phyloP scores from a whole-genome alignment of 495 filamentous ascomycete genomes.

The Pyronema domesticum region DNA sequence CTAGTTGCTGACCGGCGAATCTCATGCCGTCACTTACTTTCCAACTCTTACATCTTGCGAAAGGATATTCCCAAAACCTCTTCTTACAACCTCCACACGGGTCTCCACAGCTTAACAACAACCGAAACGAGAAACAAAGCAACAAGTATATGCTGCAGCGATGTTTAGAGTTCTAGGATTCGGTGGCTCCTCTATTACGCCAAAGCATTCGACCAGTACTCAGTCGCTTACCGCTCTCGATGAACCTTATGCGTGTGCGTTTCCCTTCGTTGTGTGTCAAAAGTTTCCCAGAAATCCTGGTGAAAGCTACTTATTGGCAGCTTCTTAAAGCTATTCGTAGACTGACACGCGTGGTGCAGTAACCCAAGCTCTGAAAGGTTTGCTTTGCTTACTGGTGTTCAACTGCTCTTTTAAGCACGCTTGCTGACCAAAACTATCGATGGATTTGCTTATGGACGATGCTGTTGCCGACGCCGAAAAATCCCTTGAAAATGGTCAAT shows the following conservation, averaged over 20 bases:
- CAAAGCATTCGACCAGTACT: slow-evolving; percentile 26
- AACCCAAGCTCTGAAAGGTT: slow-evolving; percentile 46
- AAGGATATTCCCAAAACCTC: too few relatives aligned
- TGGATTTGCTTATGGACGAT: slow-evolving; percentile 68
- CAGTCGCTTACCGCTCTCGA: slow-evolving; percentile 41
- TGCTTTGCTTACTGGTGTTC: slow-evolving; percentile 3
- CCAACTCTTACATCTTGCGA: too few relatives aligned
- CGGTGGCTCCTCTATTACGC: neutral
- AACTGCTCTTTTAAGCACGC: neutral
- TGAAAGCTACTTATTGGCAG: neutral
- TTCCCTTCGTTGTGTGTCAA: neutral
- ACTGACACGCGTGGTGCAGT: slow-evolving; percentile 28
- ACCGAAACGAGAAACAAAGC: too few relatives aligned
- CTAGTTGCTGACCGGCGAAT: too few relatives aligned
- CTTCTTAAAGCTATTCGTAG: neutral
- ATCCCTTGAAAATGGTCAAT: slow-evolving; percentile 49
- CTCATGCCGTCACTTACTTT: too few relatives aligned
- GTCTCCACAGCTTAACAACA: too few relatives aligned
- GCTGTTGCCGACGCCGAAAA: slow-evolving; percentile 76
- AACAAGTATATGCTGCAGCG: neutral
- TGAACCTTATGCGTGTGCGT: slow-evolving; percentile 43
- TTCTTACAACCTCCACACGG: too few relatives aligned
- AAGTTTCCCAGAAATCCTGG: neutral
- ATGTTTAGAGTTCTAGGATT: neutral
- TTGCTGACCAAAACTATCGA: slow-evolving; percentile 9